Percentiles rank a stretch among this genome's conserved stretches.
Evolutionary conservation across 441 rosid species (phyloP).

Genomic region (Macaranga tanarius): DNA sequence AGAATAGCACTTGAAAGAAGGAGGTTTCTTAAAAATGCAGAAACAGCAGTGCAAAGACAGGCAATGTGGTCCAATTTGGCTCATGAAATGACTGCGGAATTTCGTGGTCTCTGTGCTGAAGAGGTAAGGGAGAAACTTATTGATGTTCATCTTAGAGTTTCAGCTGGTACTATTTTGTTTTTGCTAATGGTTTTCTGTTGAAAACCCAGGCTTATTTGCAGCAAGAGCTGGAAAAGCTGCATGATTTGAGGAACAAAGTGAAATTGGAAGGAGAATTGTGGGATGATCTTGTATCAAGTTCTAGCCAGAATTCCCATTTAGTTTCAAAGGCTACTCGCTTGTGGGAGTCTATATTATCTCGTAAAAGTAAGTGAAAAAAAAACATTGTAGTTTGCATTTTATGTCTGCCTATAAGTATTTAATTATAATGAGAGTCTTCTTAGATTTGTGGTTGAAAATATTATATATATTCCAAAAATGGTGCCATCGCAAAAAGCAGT

Average conservation of each 20-base stretch:
- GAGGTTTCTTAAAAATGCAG: constrained; percentile 91
- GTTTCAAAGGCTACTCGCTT: constrained; percentile 89
- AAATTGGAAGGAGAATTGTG: constrained; percentile 96
- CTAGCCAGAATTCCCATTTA: constrained; percentile 95
- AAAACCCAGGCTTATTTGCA: constrained; percentile 86
- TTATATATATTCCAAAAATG: no score
- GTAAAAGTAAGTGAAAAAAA: constrained; percentile 61
- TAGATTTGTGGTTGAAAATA: no score
- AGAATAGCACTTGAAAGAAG: constrained; percentile 96
- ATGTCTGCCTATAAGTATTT: background rate
- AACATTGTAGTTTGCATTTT: background rate
- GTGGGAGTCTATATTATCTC: constrained; percentile 96
- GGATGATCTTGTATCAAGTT: constrained; percentile 98
- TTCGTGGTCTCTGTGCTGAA: constrained; percentile 99
- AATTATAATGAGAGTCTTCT: background rate
- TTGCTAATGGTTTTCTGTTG: constrained; percentile 21
- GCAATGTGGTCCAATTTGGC: constrained; percentile 99
- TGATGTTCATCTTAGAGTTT: constrained; percentile 7
- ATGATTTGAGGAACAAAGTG: constrained; percentile 94
- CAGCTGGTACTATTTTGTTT: constrained; percentile 16
- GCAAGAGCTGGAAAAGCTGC: constrained; percentile 96
- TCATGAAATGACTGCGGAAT: constrained; percentile 99
- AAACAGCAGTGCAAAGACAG: constrained; percentile 91
- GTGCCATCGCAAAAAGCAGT: no score
- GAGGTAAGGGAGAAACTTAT: constrained; percentile 55